Evolutionary conservation across 1,284 basidiomycete genomes (phyloP), one percentile per base, ranked within the genome.

Genomic region (Lentinula novae-zelandiae): DNA sequence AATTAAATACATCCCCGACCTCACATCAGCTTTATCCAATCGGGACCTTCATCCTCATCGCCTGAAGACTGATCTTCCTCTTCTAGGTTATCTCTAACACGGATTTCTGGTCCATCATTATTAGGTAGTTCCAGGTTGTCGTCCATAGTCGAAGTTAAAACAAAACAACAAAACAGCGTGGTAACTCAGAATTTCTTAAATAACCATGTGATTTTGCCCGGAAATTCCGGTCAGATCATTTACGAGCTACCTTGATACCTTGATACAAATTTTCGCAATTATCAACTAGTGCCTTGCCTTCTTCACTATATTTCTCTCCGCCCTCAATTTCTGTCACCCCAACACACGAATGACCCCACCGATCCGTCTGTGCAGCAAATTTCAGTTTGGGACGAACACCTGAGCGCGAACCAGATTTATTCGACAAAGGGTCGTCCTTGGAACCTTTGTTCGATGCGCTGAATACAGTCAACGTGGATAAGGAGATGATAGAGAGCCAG

Each of bases 401-500:
- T 27, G 56, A 27, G 27, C 3, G 27, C 27, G 64, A 61, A 12
- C 65, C 64, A 50, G 63, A 57, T 13, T 20, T 20, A 7, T 20
- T 46, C n/a, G 44, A 42, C 12, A 15, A 13, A 42, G 40, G 7
- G 33, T 57, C 44, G 60, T 62, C 13, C 54, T 61, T 62, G 61
- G 63, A 60, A 66, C 17, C 9, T 9, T 46, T 34, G 3, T 5
- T 33, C 12, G 49, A 50, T 10, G 64, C 58, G 71, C 57, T 57
- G 54, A 68, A 72, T 34, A 75, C 60, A 42, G 81, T 71, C 62
- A 86, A 70, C 63, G 76, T 83, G 27, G 69, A 69, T 0, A 85
- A 67, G 0, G 84, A 79, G 1, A 78, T 81, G 10, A 90, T 78
- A 0, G 80, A 76, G n/a, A 88, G 69, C 68, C 92, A 82, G 2